Conservation (phyloP, 148 eudicot genomes). For the Drosera capensis region DNA sequence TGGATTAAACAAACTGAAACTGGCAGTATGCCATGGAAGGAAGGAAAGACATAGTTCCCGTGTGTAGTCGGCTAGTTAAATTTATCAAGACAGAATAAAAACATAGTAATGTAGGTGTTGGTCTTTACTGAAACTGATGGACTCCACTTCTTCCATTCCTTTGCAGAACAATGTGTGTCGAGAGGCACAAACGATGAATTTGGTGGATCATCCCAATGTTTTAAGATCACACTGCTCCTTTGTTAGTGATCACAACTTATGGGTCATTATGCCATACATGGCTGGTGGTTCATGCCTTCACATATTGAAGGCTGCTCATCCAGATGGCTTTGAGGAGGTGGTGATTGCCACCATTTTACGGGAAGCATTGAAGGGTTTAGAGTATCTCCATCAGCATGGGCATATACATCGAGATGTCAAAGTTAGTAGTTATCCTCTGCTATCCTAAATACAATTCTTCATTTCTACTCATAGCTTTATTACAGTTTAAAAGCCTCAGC, state of each 20-base stretch:
- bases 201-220: constrained; percentile 76
- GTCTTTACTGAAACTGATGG: not conserved
- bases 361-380: constrained; percentile 73
- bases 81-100: too few species aligned
- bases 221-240: constrained; percentile 80
- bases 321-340: constrained; percentile 85
- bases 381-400: constrained; percentile 87
- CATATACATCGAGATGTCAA: constrained; percentile 94
- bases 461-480: too few species aligned
- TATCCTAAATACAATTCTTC: not conserved
- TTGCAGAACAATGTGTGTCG: constrained; percentile 75
- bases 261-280: constrained; percentile 98
- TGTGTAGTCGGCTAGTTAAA: too few species aligned
- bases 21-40: too few species aligned
- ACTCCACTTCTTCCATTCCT: constrained; percentile 2
- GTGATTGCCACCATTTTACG: constrained; percentile 69
- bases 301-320: constrained; percentile 64
- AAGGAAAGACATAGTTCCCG: too few species aligned
- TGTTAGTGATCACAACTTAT: constrained; percentile 64
- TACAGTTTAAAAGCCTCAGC: too few species aligned
- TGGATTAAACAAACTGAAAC: too few species aligned
- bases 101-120: too few species aligned
- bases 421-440: constrained; percentile 20
- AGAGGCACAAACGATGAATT: constrained; percentile 88
- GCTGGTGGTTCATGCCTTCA: constrained; percentile 95